phyloP scores from a whole-genome alignment of 371 early-diverging fungal genomes.

The Mortierella sp. region DNA sequence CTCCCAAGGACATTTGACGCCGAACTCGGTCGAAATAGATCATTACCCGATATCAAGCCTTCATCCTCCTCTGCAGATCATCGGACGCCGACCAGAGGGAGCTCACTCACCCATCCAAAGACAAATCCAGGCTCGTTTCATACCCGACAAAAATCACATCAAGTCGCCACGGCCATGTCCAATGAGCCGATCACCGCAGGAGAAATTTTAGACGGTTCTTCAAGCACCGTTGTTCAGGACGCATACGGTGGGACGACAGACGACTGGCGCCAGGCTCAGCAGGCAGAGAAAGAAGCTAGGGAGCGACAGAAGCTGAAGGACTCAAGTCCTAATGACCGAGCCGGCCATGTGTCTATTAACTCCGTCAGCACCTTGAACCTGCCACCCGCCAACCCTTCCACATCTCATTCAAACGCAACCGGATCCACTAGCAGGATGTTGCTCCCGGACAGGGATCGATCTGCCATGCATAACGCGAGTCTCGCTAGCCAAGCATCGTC shows the following conservation, averaged over 20 bases:
- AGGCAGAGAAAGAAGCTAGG: constrained; percentile 31
- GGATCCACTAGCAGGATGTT: constrained; percentile 34
- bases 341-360: constrained; percentile 37
- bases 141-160: constrained; percentile 30
- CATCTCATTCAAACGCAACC: neutral
- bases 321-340: constrained; percentile 16
- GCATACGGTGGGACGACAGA: constrained; percentile 49
- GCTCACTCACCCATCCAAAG: constrained; percentile 34
- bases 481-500: neutral
- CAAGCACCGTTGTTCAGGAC: constrained; percentile 16
- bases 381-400: constrained; percentile 20
- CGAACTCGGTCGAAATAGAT: constrained; percentile 33
- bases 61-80: neutral
- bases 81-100: constrained; percentile 24
- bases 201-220: neutral
- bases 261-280: constrained; percentile 44
- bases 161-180: constrained; percentile 23
- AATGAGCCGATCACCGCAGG: constrained; percentile 25
- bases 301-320: constrained; percentile 29
- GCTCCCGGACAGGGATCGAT: constrained; percentile 37
- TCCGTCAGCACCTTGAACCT: constrained; percentile 49
- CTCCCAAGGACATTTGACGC: constrained; percentile 13
- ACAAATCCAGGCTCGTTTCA: constrained; percentile 27
- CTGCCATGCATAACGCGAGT: neutral
- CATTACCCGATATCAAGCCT: constrained; percentile 31